phyloP scores from a whole-genome alignment of 768 basidiomycete genomes.

The Leucogyrophana mollusca region DNA sequence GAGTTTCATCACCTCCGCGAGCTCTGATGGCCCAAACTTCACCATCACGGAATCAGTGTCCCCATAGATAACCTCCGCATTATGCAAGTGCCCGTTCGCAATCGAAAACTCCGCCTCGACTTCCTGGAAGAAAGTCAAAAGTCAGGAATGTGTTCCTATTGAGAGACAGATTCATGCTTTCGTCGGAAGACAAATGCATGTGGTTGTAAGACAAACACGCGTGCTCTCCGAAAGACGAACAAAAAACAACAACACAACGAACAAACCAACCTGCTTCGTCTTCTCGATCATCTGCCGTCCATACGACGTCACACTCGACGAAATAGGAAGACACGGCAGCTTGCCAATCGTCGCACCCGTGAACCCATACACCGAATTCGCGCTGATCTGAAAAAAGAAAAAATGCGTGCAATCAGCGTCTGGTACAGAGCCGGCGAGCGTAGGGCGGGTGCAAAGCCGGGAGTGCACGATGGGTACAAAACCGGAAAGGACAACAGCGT shows the following conservation, averaged over 20 bases:
- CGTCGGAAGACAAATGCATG: no score
- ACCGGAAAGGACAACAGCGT: neutral
- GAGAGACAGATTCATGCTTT: no score
- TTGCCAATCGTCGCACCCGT: constrained; percentile 98
- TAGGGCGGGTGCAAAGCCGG: neutral
- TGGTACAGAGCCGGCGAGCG: no score
- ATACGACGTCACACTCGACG: constrained; percentile 92
- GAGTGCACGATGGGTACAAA: neutral
- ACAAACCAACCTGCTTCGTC: constrained; percentile 72
- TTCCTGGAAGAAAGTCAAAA: constrained; percentile 46
- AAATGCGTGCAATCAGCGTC: neutral
- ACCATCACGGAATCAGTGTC: constrained; percentile 99
- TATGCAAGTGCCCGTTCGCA: constrained; percentile 80
- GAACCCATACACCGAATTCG: constrained; percentile 99
- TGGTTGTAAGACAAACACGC: no score
- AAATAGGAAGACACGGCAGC: constrained; percentile 92
- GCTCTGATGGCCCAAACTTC: constrained; percentile 87
- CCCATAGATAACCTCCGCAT: constrained; percentile 96
- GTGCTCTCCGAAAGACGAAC: no score
- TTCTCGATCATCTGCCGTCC: constrained; percentile 99
- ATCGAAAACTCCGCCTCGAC: constrained; percentile 87
- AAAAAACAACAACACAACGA: neutral
- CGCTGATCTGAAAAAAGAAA: constrained; percentile 73
- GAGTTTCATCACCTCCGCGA: constrained; percentile 84
- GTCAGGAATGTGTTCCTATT: no score